Evolutionary conservation across 441 rosid species (phyloP).

Genomic region (Croton laevigatus): DNA sequence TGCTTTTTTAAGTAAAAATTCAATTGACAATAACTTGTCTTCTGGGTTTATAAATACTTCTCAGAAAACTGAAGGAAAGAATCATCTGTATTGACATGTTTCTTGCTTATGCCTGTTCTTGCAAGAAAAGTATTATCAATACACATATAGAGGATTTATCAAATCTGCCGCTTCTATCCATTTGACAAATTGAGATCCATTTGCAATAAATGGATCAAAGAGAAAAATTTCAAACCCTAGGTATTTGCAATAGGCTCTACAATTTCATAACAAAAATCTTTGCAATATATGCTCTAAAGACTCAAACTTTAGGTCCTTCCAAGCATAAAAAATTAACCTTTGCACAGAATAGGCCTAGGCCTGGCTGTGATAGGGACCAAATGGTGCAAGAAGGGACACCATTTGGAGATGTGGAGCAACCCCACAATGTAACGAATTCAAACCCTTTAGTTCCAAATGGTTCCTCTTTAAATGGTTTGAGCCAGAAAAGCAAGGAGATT

Average conservation of each 20-base stretch:
- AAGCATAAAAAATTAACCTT: slow-evolving; percentile 6
- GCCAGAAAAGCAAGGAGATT: neutral
- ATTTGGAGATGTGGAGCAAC: slow-evolving; percentile 12
- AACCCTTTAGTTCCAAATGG: neutral
- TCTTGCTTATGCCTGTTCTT: slow-evolving; percentile 15
- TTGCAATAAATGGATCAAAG: slow-evolving; percentile 34
- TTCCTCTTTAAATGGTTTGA: neutral
- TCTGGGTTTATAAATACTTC: neutral
- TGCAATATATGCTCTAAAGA: slow-evolving; percentile 33
- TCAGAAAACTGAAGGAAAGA: slow-evolving; percentile 26
- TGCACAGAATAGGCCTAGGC: neutral
- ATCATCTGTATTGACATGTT: neutral
- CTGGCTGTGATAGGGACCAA: neutral
- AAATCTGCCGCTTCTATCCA: neutral
- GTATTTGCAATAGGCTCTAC: slow-evolving; percentile 42
- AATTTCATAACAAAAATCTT: slow-evolving; percentile 32
- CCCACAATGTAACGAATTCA: neutral
- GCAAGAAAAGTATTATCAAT: slow-evolving; percentile 28
- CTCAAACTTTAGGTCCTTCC: slow-evolving; percentile 29
- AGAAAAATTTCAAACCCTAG: slow-evolving; percentile 24
- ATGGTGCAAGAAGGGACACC: slow-evolving; percentile 7
- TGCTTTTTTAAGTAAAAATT: slow-evolving; percentile 15
- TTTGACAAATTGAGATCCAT: neutral
- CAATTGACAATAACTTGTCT: neutral
- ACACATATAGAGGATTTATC: neutral